phyloP scores from a whole-genome alignment of 2,329 filamentous ascomycete species.

The Cyanodermella asteris region DNA sequence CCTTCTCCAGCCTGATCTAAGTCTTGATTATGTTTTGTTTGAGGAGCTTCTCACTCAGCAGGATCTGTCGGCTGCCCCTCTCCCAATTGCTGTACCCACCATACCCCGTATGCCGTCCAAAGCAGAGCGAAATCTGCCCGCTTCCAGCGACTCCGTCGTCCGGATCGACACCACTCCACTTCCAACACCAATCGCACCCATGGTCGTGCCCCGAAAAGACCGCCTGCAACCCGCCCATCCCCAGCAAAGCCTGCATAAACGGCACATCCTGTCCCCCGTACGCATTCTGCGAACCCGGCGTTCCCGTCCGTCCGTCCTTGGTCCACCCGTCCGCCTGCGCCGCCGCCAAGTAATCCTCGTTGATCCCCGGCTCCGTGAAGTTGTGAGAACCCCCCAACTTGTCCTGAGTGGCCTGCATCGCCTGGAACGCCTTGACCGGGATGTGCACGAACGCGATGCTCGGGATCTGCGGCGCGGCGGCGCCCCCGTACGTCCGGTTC shows the following conservation, averaged over 20 bases:
- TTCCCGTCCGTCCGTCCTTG: constrained; percentile 14
- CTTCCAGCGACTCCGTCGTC: constrained; percentile 18
- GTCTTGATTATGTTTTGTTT: constrained; percentile 26
- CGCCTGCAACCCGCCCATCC: constrained; percentile 32
- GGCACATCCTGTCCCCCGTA: constrained; percentile 29
- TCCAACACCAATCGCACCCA: constrained; percentile 35
- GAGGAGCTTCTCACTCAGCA: constrained; percentile 23
- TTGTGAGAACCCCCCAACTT: constrained; percentile 18
- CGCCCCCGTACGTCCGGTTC: constrained; percentile 11
- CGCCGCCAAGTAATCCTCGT: constrained; percentile 20
- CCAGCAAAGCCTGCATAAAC: constrained; percentile 40
- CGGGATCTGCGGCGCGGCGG: no score
- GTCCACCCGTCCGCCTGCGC: constrained; percentile 14
- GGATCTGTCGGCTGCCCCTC: constrained; percentile 36
- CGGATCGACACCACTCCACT: no score
- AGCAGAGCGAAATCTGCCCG: constrained; percentile 30
- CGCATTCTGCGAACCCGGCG: constrained; percentile 8
- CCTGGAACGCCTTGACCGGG: constrained; percentile 17
- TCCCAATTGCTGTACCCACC: constrained; percentile 46
- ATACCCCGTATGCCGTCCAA: constrained; percentile 45
- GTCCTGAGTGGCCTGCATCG: constrained; percentile 20
- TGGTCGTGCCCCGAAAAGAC: constrained; percentile 48
- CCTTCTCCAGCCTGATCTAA: constrained; percentile 39
- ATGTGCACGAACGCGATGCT: constrained; percentile 35
- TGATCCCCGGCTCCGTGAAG: constrained; percentile 23